phyloP scores from a whole-genome alignment of 2,329 filamentous ascomycete genomes.

The Raffaelea ambrosiae region DNA sequence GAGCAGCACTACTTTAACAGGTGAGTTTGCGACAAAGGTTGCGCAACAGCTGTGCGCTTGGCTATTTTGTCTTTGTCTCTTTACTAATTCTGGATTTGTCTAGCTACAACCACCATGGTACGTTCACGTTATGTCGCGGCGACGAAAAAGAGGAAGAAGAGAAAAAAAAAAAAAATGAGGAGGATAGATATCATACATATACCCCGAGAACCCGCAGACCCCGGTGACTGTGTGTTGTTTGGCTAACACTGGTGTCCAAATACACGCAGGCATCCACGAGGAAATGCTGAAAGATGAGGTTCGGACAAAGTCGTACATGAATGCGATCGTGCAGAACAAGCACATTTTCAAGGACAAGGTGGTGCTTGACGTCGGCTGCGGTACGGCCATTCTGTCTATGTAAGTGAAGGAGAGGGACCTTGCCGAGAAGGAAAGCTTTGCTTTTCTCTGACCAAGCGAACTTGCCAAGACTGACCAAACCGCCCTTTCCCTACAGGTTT shows the following conservation, averaged over 20 bases:
- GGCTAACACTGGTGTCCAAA: slow-evolving; percentile 14
- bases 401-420: slow-evolving; percentile 35
- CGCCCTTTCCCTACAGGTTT: slow-evolving; percentile 55
- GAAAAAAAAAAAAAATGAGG: neutral
- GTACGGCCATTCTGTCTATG: slow-evolving; percentile 98
- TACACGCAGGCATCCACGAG: slow-evolving; percentile 93
- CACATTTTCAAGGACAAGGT: slow-evolving; percentile 88
- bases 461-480: no score
- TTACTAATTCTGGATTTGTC: slow-evolving; percentile 16
- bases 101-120: slow-evolving; percentile 98
- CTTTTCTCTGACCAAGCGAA: no score
- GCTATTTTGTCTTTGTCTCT: slow-evolving; percentile 5
- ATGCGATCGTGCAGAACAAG: slow-evolving; percentile 93
- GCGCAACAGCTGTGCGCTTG: neutral
- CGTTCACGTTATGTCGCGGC: slow-evolving; percentile 18
- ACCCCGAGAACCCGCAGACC: no score
- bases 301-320: slow-evolving; percentile 91
- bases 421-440: no score
- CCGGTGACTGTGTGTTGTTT: no score
- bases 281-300: slow-evolving; percentile 99
- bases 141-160: slow-evolving; percentile 1
- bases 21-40: slow-evolving; percentile 43
- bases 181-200: no score
- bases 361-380: slow-evolving; percentile 94
- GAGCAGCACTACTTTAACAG: slow-evolving; percentile 99